These are phyloP conservation scores for Aspergillus luchuensis DNA, from an alignment of 2,329 filamentous ascomycete species.

Conservation along the genomic window DNA sequence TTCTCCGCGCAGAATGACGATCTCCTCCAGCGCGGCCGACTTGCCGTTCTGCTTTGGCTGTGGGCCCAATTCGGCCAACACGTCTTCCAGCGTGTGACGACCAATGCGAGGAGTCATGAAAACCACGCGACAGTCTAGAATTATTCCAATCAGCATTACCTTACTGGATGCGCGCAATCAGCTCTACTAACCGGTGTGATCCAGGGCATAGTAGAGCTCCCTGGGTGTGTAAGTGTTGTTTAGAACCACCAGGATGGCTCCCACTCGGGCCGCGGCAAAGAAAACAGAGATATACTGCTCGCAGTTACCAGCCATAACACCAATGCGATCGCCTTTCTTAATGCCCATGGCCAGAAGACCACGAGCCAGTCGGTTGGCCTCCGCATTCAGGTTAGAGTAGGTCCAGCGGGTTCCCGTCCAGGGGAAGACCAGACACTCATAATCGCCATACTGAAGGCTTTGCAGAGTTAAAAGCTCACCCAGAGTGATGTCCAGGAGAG, in stretches of 20 bases:
- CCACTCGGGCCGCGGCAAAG: conserved; percentile 68
- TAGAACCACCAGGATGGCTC: conserved; percentile 71
- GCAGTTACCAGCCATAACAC: conserved; percentile 69
- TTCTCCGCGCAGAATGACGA: conserved; percentile 63
- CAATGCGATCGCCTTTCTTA: conserved; percentile 68
- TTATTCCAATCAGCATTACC: conserved; percentile 1
- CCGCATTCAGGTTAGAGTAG: conserved; percentile 65
- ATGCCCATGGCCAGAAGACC: conserved; percentile 69
- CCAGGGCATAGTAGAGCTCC: conserved; percentile 70
- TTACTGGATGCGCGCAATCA: not conserved
- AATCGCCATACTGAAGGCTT: conserved; percentile 63
- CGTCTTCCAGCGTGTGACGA: conserved; percentile 61
- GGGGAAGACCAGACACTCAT: conserved; percentile 71
- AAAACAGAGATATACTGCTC: conserved; percentile 66
- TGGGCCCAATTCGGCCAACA: conserved; percentile 57
- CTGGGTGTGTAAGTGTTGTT: conserved; percentile 80
- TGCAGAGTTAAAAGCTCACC: conserved; percentile 73
- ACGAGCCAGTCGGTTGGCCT: conserved; percentile 63
- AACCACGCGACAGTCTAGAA: conserved; percentile 67
- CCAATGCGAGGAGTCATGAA: conserved; percentile 73
- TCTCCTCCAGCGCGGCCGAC: conserved; percentile 47
- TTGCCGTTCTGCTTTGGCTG: conserved; percentile 34
- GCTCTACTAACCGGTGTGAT: conserved; percentile 62
- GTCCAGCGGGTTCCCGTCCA: conserved; percentile 77
- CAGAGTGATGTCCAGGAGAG: conserved; percentile 70